These are phyloP conservation scores for Penicillium aurantiogriseum DNA, from an alignment of 2,329 filamentous ascomycete species.

Conservation along the genomic window DNA sequence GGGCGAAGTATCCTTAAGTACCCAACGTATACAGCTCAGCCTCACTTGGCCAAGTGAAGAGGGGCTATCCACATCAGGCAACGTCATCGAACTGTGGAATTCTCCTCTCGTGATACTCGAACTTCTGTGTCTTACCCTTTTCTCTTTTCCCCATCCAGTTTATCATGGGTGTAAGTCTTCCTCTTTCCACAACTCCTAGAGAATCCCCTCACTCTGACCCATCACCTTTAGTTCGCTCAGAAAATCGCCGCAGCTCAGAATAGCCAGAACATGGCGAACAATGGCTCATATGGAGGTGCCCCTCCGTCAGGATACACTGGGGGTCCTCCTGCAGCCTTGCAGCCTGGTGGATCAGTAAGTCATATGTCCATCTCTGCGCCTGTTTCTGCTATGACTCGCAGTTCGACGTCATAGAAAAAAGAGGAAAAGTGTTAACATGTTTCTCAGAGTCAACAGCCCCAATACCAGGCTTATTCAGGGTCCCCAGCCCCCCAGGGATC, in stretches of 20 bases:
- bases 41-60: neutral
- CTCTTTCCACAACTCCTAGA: neutral
- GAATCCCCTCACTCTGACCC: neutral
- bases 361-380: constrained; percentile 10
- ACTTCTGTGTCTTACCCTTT: neutral
- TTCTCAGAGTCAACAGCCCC: constrained; percentile 34
- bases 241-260: constrained; percentile 42
- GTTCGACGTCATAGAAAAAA: constrained; percentile 24
- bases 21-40: constrained; percentile 4
- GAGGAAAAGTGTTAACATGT: neutral
- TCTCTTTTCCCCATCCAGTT: neutral
- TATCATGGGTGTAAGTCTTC: constrained; percentile 10
- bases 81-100: constrained; percentile 5
- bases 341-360: constrained; percentile 53
- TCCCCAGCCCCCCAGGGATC: constrained; percentile 33
- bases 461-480: constrained; percentile 58
- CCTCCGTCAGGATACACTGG: constrained; percentile 41
- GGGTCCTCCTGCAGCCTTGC: constrained; percentile 38
- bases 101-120: constrained; percentile 4
- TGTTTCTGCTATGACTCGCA: constrained; percentile 5
- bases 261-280: constrained; percentile 18
- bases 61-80: constrained; percentile 8
- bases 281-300: constrained; percentile 34
- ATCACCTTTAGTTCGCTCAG: constrained; percentile 35
- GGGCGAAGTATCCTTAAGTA: neutral